Percentiles rank a stretch among this genome's conserved stretches.
Conservation (phyloP, 306 rosid species). For the Rosa persica region DNA sequence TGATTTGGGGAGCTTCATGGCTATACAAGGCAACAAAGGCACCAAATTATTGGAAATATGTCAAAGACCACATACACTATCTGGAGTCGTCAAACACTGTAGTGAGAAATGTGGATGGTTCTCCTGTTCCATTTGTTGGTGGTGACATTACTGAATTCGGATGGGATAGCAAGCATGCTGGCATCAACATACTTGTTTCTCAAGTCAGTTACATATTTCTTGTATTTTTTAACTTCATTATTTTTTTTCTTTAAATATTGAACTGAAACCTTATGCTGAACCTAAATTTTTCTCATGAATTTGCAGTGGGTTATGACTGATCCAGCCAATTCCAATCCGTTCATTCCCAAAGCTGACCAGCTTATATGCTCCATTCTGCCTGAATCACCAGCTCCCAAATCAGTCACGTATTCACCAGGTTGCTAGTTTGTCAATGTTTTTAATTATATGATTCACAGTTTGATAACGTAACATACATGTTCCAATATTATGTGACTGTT, state of each 20-base stretch:
- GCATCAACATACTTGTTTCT: constrained; percentile 53
- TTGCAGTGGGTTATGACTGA: constrained; percentile 40
- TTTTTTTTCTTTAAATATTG: not conserved
- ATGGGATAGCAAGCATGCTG: constrained; percentile 53
- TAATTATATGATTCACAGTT: not conserved
- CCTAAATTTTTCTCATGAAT: not conserved
- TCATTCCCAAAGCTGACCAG: constrained; percentile 33
- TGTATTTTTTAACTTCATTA: not conserved
- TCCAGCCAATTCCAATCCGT: constrained; percentile 22
- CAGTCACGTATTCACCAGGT: constrained; percentile 40
- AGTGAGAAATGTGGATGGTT: constrained; percentile 5
- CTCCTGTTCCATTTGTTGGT: not conserved
- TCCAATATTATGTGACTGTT: not conserved
- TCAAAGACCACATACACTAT: constrained; percentile 21
- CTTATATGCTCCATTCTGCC: constrained; percentile 50
- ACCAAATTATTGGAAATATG: constrained; percentile 28
- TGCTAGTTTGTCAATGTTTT: not conserved
- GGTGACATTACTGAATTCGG: constrained; percentile 33
- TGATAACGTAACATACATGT: not conserved
- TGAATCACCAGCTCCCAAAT: constrained; percentile 24
- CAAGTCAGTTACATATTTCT: not conserved
- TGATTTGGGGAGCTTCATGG: constrained; percentile 62
- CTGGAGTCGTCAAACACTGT: not conserved
- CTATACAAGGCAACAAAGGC: constrained; percentile 34
- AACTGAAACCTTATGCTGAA: not conserved